phyloP scores from a whole-genome alignment of 495 filamentous ascomycete genomes.

The Tuber magnatum region DNA sequence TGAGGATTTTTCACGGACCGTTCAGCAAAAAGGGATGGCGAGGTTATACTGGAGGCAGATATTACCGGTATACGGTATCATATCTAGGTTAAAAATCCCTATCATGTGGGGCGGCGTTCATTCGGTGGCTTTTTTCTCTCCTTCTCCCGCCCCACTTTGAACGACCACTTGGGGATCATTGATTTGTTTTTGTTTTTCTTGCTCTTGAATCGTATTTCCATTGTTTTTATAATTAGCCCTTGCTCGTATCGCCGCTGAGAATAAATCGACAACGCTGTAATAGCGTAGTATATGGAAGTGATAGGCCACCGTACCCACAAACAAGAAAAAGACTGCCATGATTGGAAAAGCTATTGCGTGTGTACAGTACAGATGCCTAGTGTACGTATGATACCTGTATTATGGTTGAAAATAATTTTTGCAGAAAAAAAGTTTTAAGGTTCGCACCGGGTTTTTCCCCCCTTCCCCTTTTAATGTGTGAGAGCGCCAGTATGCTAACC shows the following conservation, averaged over 20 bases:
- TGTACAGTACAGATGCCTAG: not conserved
- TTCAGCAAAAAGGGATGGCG: not conserved
- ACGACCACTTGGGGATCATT: not conserved
- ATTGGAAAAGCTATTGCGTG: not conserved
- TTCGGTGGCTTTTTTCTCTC: not conserved
- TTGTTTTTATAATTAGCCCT: not conserved
- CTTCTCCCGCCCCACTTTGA: not conserved
- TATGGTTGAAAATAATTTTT: not conserved
- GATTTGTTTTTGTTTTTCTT: constrained; percentile 1
- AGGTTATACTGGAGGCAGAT: not conserved
- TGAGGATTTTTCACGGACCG: not conserved
- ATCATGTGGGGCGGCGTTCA: not conserved
- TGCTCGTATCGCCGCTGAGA: not conserved
- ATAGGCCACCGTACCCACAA: not conserved
- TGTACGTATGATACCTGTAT: not conserved
- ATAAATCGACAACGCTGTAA: not conserved
- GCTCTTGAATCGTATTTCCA: not conserved
- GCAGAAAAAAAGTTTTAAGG: not conserved
- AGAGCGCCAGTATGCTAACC: not conserved
- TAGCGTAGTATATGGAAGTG: not conserved
- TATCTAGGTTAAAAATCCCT: not conserved
- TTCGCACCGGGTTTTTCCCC: not conserved
- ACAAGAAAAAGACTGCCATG: not conserved
- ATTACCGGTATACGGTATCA: not conserved
- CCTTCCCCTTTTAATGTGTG: not conserved